A percentile compares a stretch with the other conserved stretches of the same genome.
Evolutionary conservation across 805 yeast genomes (phyloP).

Genomic region (Candida sphagnicola): DNA sequence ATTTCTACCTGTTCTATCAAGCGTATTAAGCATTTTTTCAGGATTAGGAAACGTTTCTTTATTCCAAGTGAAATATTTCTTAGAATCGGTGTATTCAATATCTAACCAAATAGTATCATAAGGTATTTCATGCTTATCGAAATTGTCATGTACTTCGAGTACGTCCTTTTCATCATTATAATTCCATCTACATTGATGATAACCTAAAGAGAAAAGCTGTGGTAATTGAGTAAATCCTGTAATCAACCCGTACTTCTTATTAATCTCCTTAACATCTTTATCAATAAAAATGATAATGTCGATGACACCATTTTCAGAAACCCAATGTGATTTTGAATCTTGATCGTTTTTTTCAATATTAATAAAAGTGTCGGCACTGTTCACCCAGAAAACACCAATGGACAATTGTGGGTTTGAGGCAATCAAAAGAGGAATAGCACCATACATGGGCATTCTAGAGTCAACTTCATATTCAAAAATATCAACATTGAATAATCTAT

Average conservation of each 20-base stretch:
- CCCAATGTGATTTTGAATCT: constrained; percentile 66
- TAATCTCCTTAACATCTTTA: constrained; percentile 50
- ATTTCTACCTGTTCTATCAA: constrained; percentile 73
- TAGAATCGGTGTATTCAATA: constrained; percentile 82
- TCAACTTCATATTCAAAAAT: constrained; percentile 88
- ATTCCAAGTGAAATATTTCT: constrained; percentile 92
- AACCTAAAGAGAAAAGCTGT: constrained; percentile 73
- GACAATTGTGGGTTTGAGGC: constrained; percentile 57
- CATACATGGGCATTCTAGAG: constrained; percentile 89
- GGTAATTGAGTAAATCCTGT: constrained; percentile 79
- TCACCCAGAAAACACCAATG: constrained; percentile 86
- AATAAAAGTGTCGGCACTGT: constrained; percentile 88
- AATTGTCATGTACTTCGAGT: constrained; percentile 58
- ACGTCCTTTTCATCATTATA: constrained; percentile 88
- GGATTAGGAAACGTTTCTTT: constrained; percentile 71
- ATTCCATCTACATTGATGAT: constrained; percentile 98
- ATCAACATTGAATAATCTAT: constrained; percentile 87
- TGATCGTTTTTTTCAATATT: constrained; percentile 50
- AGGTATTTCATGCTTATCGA: constrained; percentile 76
- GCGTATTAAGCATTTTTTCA: constrained; percentile 54
- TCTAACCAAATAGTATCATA: constrained; percentile 94
- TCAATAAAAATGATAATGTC: constrained; percentile 72
- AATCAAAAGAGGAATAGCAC: constrained; percentile 84
- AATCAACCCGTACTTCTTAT: constrained; percentile 57
- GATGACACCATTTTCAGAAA: constrained; percentile 82